phyloP scores from a whole-genome alignment of 139 green algal genomes.

The Chlamydomonas asymmetrica region DNA sequence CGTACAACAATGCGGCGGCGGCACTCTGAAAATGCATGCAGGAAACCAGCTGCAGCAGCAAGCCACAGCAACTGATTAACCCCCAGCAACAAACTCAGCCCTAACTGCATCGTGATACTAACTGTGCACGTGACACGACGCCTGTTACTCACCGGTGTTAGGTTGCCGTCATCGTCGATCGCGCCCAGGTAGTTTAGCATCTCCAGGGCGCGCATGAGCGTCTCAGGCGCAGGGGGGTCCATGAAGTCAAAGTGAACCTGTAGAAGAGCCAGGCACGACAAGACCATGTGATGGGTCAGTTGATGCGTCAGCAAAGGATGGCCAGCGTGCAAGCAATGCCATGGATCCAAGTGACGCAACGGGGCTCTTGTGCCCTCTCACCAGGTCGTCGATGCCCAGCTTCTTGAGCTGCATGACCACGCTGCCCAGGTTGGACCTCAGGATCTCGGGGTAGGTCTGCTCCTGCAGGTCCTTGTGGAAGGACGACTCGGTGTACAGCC shows the following conservation, averaged over 20 bases:
- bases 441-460: constrained; percentile 99
- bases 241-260: constrained; percentile 99
- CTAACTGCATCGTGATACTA: too few relatives aligned
- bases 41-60: background rate
- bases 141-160: constrained; percentile 72
- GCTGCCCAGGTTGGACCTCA: constrained; percentile 95
- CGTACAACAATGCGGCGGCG: too few relatives aligned
- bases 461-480: constrained; percentile 98
- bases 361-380: too few relatives aligned
- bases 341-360: too few relatives aligned
- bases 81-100: too few relatives aligned
- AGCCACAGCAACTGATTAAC: background rate
- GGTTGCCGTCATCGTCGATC: constrained; percentile 96
- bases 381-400: constrained; percentile 98
- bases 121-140: background rate
- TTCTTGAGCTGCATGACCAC: constrained; percentile 99
- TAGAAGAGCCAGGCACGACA: background rate
- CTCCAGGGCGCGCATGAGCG: constrained; percentile 98
- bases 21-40: background rate
- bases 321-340: too few relatives aligned
- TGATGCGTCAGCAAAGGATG: too few relatives aligned
- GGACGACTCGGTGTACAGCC: constrained; percentile 93
- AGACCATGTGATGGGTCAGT: too few relatives aligned
- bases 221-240: constrained; percentile 98
- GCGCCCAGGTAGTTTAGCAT: constrained; percentile 99